Conservation (phyloP, 139 green algal species). For the Coccomyxa sp. region DNA sequence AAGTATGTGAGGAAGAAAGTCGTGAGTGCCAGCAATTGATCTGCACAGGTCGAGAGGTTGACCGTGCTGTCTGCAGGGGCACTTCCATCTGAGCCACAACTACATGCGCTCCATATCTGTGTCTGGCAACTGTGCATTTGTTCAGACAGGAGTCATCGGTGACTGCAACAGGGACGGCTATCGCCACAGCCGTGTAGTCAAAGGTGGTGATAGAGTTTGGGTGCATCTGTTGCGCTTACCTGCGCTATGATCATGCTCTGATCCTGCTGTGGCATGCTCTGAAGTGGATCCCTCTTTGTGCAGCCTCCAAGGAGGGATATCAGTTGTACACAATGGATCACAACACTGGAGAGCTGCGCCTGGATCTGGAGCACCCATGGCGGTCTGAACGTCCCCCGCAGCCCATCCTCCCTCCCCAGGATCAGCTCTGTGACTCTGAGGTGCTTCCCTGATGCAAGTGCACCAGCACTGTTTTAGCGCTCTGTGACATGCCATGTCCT, state of each 20-base stretch:
- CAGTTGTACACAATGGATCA: constrained; percentile 73
- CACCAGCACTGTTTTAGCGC: background rate
- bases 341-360: constrained; percentile 36
- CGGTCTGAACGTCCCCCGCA: constrained; percentile 21
- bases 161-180: constrained; percentile 67
- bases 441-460: background rate
- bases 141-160: constrained; percentile 81
- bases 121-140: constrained; percentile 61
- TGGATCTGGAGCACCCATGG: constrained; percentile 57
- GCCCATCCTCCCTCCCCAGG: constrained; percentile 43
- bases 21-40: background rate
- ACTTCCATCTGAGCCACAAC: constrained; percentile 79
- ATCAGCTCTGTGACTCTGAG: constrained; percentile 59
- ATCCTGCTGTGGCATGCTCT: background rate
- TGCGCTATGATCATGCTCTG: too few species aligned
- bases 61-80: constrained; percentile 1
- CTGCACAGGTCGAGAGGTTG: background rate
- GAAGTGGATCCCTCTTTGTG: background rate
- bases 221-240: too few species aligned
- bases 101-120: constrained; percentile 64
- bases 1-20: background rate
- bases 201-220: background rate
- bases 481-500: background rate
- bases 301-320: constrained; percentile 44
- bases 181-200: constrained; percentile 33